These are phyloP conservation scores for Pseudopediastrum boryanum DNA, from an alignment of 139 green algal genomes.

Conservation along the genomic window DNA sequence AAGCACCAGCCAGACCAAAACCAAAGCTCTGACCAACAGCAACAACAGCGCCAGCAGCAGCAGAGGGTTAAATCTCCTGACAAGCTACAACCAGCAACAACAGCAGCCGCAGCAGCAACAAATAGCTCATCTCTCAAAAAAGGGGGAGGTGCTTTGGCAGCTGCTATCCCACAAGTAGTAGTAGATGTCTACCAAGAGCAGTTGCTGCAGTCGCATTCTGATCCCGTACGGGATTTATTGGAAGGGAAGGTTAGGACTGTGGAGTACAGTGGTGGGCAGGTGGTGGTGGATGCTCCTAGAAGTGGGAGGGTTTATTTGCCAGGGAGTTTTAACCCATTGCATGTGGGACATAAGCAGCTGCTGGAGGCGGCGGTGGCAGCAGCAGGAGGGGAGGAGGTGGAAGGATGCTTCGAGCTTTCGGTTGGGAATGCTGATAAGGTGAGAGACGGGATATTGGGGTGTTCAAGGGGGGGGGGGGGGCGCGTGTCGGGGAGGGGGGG, in stretches of 20 bases:
- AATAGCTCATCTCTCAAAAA: too few species aligned
- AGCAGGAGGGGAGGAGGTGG: constrained; percentile 1
- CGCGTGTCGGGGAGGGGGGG: neutral
- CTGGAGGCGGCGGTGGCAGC: constrained; percentile 48
- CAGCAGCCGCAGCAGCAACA: constrained; percentile 7
- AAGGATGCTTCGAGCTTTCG: constrained; percentile 78
- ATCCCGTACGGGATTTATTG: constrained; percentile 60
- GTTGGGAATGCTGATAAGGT: constrained; percentile 93
- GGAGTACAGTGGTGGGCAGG: constrained; percentile 65
- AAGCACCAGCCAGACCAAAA: neutral
- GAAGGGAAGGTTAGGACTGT: constrained; percentile 58
- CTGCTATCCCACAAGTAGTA: constrained; percentile 20
- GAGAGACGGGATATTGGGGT: neutral
- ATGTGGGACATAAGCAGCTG: constrained; percentile 74
- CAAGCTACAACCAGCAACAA: neutral
- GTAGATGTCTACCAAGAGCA: constrained; percentile 25
- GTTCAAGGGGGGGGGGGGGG: too few species aligned
- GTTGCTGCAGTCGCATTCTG: neutral
- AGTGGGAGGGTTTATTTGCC: constrained; percentile 71
- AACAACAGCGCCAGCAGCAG: neutral
- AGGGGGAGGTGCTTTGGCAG: too few species aligned
- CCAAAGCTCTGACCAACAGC: neutral
- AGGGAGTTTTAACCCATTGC: constrained; percentile 94
- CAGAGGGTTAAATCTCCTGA: neutral
- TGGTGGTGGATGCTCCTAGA: constrained; percentile 72